Conservation (phyloP, 805 yeast genomes). For the Pichia manshurica region DNA sequence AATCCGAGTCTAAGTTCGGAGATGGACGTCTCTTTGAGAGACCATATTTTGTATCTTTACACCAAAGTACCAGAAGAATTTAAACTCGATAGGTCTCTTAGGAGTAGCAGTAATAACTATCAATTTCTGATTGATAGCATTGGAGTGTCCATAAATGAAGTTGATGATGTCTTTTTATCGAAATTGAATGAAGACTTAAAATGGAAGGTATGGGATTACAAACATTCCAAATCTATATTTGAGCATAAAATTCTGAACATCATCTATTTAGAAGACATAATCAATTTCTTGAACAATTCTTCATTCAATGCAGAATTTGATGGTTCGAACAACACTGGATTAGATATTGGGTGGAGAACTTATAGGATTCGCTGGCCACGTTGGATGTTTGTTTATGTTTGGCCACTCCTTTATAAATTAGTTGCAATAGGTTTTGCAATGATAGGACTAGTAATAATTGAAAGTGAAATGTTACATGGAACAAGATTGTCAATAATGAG, state of each 20-base stretch:
- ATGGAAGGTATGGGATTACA: constrained; percentile 33
- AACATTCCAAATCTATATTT: constrained; percentile 55
- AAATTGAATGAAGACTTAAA: constrained; percentile 8
- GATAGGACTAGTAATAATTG: constrained; percentile 51
- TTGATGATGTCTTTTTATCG: not conserved
- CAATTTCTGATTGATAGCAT: constrained; percentile 3
- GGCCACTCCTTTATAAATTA: constrained; percentile 43
- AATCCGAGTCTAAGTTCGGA: not conserved
- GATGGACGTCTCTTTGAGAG: constrained; percentile 39
- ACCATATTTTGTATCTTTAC: constrained; percentile 60
- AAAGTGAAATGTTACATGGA: constrained; percentile 72
- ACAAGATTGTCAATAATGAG: constrained; percentile 60
- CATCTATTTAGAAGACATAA: constrained; percentile 51
- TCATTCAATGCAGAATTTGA: not conserved
- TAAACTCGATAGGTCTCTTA: constrained; percentile 15
- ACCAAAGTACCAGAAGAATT: constrained; percentile 39
- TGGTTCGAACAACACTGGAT: not conserved
- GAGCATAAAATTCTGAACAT: constrained; percentile 43
- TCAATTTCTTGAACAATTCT: constrained; percentile 28
- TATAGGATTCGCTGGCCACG: constrained; percentile 1
- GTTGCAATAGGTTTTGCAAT: constrained; percentile 38
- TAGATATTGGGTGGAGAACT: constrained; percentile 10
- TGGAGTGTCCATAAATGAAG: constrained; percentile 1
- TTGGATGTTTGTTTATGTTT: constrained; percentile 2
- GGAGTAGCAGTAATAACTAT: not conserved